These are phyloP conservation scores for Aquilaria agallochum DNA, from an alignment of 441 rosid species.

Conservation along the genomic window DNA sequence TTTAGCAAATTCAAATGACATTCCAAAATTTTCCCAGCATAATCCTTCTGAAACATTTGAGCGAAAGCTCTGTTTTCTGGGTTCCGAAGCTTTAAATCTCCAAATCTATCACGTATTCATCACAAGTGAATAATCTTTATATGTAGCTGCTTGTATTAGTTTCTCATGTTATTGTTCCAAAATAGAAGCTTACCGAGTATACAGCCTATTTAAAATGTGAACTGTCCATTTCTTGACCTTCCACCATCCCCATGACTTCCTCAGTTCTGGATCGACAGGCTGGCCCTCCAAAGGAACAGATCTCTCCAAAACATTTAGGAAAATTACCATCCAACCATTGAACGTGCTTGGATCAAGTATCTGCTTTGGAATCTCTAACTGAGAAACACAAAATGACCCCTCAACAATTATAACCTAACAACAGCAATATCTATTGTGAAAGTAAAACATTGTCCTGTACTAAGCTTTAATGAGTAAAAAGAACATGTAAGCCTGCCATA, in stretches of 20 bases:
- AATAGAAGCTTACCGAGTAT: conserved; percentile 52
- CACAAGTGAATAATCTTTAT: background rate
- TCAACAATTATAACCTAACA: background rate
- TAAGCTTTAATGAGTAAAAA: background rate
- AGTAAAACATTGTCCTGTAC: too few relatives aligned
- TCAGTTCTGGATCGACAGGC: conserved; percentile 75
- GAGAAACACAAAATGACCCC: conserved; percentile 18
- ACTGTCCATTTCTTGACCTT: conserved; percentile 94
- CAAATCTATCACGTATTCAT: conserved; percentile 51
- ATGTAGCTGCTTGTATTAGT: background rate
- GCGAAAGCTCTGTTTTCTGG: conserved; percentile 82
- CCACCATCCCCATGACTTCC: conserved; percentile 99
- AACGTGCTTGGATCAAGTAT: conserved; percentile 68
- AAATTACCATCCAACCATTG: conserved; percentile 87
- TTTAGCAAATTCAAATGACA: conserved; percentile 83
- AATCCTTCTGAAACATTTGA: conserved; percentile 79
- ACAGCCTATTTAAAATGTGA: conserved; percentile 87
- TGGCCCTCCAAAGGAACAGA: conserved; percentile 87
- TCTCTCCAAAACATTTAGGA: conserved; percentile 81
- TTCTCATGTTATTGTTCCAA: background rate
- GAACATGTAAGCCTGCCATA: background rate
- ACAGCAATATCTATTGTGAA: too few relatives aligned
- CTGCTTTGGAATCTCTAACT: conserved; percentile 96
- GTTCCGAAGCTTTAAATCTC: conserved; percentile 86
- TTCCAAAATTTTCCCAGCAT: conserved; percentile 87